Conservation (phyloP, 208 protist species). For the Leishmania major region DNA sequence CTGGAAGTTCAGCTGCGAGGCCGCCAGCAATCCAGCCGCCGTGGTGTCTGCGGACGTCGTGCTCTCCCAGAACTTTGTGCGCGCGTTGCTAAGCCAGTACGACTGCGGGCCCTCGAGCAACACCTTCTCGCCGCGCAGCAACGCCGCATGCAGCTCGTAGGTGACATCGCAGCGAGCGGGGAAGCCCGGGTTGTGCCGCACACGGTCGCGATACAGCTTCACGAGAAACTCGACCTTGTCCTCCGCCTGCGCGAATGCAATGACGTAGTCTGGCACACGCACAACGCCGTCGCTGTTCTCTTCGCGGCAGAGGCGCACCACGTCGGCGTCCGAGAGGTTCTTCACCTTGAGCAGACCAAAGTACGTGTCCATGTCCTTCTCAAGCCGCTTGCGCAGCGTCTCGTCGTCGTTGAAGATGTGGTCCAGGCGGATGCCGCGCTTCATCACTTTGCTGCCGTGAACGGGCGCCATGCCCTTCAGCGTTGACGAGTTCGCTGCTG, state of each 20-base stretch:
- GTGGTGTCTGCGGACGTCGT: constrained; percentile 90
- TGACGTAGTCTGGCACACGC: constrained; percentile 83
- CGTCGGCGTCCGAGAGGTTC: constrained; percentile 75
- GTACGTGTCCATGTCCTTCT: constrained; percentile 91
- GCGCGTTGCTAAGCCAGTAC: constrained; percentile 92
- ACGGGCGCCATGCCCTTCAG: constrained; percentile 92
- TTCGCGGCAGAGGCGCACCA: constrained; percentile 71
- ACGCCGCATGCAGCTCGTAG: constrained; percentile 72
- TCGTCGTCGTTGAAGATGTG: constrained; percentile 91
- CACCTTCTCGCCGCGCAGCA: constrained; percentile 83
- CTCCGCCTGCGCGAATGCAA: constrained; percentile 74
- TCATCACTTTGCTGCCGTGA: constrained; percentile 90
- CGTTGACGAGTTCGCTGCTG: constrained; percentile 84
- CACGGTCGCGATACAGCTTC: constrained; percentile 72
- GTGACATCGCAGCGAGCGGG: constrained; percentile 83
- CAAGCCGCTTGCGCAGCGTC: constrained; percentile 58
- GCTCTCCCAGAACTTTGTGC: constrained; percentile 93
- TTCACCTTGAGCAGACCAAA: constrained; percentile 73
- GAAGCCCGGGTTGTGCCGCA: constrained; percentile 81
- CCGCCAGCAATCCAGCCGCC: constrained; percentile 80
- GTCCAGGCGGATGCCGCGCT: constrained; percentile 89
- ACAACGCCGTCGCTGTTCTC: constrained; percentile 86
- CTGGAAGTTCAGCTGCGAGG: constrained; percentile 89
- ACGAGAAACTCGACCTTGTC: constrained; percentile 88
- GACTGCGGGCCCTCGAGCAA: constrained; percentile 92